Evolutionary conservation across 306 rosid species (phyloP).

Genomic region (Fragaria iinumae): DNA sequence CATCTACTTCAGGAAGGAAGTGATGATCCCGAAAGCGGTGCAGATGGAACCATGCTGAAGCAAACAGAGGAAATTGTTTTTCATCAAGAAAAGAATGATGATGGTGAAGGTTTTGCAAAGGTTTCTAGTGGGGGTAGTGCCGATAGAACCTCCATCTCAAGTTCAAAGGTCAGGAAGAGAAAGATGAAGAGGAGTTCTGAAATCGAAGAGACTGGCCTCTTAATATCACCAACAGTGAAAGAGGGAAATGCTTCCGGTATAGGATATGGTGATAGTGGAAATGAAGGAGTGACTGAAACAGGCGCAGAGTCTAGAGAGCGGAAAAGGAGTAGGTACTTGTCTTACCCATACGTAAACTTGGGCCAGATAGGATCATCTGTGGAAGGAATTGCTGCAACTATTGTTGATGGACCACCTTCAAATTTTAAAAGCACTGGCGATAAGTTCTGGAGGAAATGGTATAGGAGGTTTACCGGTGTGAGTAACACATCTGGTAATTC

Average conservation of each 20-base stretch:
- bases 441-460: constrained; percentile 70
- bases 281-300: constrained; percentile 25
- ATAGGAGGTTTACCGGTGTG: constrained; percentile 42
- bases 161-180: constrained; percentile 28
- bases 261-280: constrained; percentile 14
- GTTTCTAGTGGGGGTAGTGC: constrained; percentile 10
- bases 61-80: constrained; percentile 8
- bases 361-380: constrained; percentile 34
- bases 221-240: constrained; percentile 6
- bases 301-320: constrained; percentile 60
- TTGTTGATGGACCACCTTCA: constrained; percentile 24
- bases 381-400: constrained; percentile 29
- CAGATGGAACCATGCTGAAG: not conserved
- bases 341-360: constrained; percentile 66
- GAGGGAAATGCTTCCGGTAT: constrained; percentile 14
- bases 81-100: constrained; percentile 11
- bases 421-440: constrained; percentile 40
- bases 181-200: constrained; percentile 27
- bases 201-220: constrained; percentile 1
- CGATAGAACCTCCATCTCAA: not conserved
- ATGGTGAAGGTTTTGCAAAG: not conserved
- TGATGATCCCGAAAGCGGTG: constrained; percentile 22
- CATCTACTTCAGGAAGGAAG: constrained; percentile 34
- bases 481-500: constrained; percentile 30
- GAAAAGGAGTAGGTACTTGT: constrained; percentile 79